Percentiles rank a stretch among this genome's conserved stretches.
Conservation (phyloP, 305 asterid species). For the Fraxinus albicans region DNA sequence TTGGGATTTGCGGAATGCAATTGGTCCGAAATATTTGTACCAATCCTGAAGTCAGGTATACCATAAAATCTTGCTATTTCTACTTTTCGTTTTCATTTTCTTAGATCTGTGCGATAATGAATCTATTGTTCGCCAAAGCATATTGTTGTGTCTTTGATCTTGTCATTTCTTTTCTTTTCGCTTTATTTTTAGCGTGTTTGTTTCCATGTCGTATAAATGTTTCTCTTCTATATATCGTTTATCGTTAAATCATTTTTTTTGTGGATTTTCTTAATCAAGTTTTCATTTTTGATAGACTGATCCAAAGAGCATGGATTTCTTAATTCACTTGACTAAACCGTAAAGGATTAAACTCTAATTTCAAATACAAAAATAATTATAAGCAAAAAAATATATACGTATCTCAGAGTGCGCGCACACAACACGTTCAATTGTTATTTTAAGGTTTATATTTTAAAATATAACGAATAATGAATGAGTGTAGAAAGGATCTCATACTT, state of each 20-base stretch:
- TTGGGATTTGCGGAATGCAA: conserved; percentile 88
- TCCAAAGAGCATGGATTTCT: background rate
- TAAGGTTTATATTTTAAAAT: background rate
- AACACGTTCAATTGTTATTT: background rate
- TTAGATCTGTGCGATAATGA: conserved; percentile 22
- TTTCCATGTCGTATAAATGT: background rate
- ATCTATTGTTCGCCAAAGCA: background rate
- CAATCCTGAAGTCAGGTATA: conserved; percentile 94
- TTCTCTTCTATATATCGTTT: background rate
- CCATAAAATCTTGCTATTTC: background rate
- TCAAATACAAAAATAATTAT: background rate
- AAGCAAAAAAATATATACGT: background rate
- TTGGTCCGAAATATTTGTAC: conserved; percentile 66
- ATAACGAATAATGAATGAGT: background rate
- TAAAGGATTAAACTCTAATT: background rate
- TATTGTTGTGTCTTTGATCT: background rate
- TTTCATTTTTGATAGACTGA: background rate
- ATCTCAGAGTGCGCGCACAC: background rate
- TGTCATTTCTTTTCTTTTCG: background rate
- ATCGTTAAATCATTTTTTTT: background rate
- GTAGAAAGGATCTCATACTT: background rate
- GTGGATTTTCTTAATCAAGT: background rate
- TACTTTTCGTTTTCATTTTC: background rate
- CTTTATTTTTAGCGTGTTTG: background rate
- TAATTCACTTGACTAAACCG: background rate